Percentiles rank a stretch among this genome's conserved stretches.
Conservation (phyloP, 768 basidiomycete genomes). For the Rhizopogon vesiculosus region DNA sequence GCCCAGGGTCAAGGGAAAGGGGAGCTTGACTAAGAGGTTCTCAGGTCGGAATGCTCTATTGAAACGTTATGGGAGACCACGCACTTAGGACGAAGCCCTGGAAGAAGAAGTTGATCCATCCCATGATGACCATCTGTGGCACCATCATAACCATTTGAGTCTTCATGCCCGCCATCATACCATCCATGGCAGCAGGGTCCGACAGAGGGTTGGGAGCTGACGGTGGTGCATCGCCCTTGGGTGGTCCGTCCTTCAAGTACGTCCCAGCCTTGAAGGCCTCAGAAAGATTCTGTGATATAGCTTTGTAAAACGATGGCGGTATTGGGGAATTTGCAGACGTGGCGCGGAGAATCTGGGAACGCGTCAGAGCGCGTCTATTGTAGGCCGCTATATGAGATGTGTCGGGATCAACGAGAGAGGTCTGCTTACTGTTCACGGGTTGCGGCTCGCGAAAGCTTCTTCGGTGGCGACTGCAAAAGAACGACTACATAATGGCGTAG, state of each 20-base stretch:
- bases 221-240: slow-evolving; percentile 54
- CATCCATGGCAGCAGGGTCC: slow-evolving; percentile 92
- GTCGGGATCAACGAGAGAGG: slow-evolving; percentile 1
- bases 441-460: slow-evolving; percentile 70
- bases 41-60: slow-evolving; percentile 4
- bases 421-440: slow-evolving; percentile 87
- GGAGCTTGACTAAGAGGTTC: slow-evolving; percentile 74
- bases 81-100: slow-evolving; percentile 95
- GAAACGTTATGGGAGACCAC: slow-evolving; percentile 28
- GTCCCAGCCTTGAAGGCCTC: slow-evolving; percentile 68
- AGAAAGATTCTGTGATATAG: slow-evolving; percentile 72
- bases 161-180: slow-evolving; percentile 99
- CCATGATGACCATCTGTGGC: slow-evolving; percentile 98
- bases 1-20: slow-evolving; percentile 93
- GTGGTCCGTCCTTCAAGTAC: slow-evolving; percentile 84
- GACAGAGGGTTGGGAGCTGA: slow-evolving; percentile 77
- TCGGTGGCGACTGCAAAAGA: slow-evolving; percentile 78
- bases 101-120: slow-evolving; percentile 99
- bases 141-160: slow-evolving; percentile 99
- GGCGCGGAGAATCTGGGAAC: slow-evolving; percentile 79
- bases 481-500: slow-evolving; percentile 89
- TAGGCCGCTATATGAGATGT: not conserved
- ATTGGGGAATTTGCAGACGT: slow-evolving; percentile 80
- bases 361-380: slow-evolving; percentile 67
- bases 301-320: slow-evolving; percentile 64